A percentile compares a stretch with the other conserved stretches of the same genome.
phyloP scores from a whole-genome alignment of 2,329 filamentous ascomycete species.

The Colletotrichum orchidophilum region DNA sequence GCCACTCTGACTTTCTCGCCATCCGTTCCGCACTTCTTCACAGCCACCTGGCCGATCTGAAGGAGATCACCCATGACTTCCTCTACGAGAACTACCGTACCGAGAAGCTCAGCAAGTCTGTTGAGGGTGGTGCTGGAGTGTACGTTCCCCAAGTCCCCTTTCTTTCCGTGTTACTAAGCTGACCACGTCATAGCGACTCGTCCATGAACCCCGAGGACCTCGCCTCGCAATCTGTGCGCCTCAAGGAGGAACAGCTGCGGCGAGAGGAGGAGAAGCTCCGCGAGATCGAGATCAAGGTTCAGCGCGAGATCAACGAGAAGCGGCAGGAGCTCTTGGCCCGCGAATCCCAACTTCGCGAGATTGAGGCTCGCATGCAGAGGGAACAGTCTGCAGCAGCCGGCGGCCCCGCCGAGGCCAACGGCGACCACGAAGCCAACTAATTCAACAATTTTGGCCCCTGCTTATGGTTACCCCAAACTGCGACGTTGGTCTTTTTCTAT shows the following conservation, averaged over 20 bases:
- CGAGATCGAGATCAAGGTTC: conserved; percentile 99
- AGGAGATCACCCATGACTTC: conserved; percentile 99
- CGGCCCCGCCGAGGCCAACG: conserved; percentile 59
- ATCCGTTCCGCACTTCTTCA: conserved; percentile 96
- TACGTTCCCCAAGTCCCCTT: conserved; percentile 64
- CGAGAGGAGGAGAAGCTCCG: conserved; percentile 99
- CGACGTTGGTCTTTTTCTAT: conserved; percentile 57
- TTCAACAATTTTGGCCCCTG: conserved; percentile 34
- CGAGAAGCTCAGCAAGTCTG: conserved; percentile 99
- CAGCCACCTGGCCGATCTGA: conserved; percentile 96
- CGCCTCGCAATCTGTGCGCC: conserved; percentile 93
- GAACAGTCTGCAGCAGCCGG: conserved; percentile 69
- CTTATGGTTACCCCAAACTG: conserved; percentile 43
- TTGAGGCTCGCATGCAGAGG: conserved; percentile 96
- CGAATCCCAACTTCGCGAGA: conserved; percentile 98
- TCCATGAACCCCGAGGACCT: conserved; percentile 99
- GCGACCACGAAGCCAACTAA: conserved; percentile 63
- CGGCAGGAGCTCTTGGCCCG: conserved; percentile 96
- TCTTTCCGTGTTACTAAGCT: conserved; percentile 33
- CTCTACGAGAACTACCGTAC: conserved; percentile 99
- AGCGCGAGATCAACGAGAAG: conserved; percentile 99
- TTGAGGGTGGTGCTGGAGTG: conserved; percentile 88
- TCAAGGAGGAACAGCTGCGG: conserved; percentile 99
- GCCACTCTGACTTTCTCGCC: conserved; percentile 97
- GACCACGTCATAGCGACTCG: conserved; percentile 67